A percentile compares a stretch with the other conserved stretches of the same genome.
Conservation (phyloP, 2,329 filamentous ascomycete genomes). For the Xylaria sp. region DNA sequence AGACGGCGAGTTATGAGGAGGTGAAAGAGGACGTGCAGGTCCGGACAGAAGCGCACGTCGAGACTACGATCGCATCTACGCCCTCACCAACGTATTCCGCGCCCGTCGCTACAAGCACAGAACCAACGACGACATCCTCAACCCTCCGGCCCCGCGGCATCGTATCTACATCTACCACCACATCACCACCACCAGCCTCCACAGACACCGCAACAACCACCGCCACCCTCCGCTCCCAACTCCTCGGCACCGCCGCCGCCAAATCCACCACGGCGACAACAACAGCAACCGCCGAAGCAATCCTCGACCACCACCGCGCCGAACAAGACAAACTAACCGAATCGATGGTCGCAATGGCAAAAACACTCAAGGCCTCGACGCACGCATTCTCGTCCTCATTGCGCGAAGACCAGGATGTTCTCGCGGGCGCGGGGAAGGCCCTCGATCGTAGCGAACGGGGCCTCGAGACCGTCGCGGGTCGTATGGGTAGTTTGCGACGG, state of each 20-base stretch:
- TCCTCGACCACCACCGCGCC: constrained; percentile 68
- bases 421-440: constrained; percentile 65
- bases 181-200: constrained; percentile 8
- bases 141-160: constrained; percentile 31
- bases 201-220: constrained; percentile 17
- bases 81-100: constrained; percentile 7
- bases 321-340: constrained; percentile 80
- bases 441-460: constrained; percentile 70
- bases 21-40: constrained; percentile 20
- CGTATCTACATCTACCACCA: constrained; percentile 1
- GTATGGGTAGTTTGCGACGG: constrained; percentile 69
- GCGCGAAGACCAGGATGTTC: constrained; percentile 64
- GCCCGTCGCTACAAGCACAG: constrained; percentile 4
- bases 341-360: constrained; percentile 75
- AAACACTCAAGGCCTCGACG: constrained; percentile 69
- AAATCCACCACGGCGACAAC: constrained; percentile 32
- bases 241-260: constrained; percentile 40
- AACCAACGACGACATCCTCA: constrained; percentile 29
- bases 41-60: constrained; percentile 1
- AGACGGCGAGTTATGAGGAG: constrained; percentile 9
- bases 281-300: constrained; percentile 57
- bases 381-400: constrained; percentile 65
- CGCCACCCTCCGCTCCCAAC: constrained; percentile 37
- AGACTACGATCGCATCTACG: constrained; percentile 5
- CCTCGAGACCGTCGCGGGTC: constrained; percentile 68